These are phyloP conservation scores for Calonectria crousiana DNA, from an alignment of 2,329 filamentous ascomycete genomes.

Conservation along the genomic window DNA sequence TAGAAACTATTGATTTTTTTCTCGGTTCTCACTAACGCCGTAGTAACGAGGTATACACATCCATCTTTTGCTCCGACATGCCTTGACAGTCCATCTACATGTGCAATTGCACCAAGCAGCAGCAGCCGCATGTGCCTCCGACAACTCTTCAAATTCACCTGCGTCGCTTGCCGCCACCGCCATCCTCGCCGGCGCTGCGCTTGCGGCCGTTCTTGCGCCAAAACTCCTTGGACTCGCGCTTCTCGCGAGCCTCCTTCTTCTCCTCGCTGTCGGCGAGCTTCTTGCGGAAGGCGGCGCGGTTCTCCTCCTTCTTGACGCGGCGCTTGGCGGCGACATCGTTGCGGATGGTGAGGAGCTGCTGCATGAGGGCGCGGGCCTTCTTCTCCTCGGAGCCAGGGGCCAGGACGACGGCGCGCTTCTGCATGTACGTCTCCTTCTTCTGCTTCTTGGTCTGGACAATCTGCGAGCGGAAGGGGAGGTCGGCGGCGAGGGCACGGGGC, in stretches of 20 bases:
- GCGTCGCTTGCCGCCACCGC: slow-evolving; percentile 51
- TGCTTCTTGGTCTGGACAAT: slow-evolving; percentile 85
- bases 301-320: slow-evolving; percentile 87
- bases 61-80: slow-evolving; percentile 17
- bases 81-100: slow-evolving; percentile 2
- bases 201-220: slow-evolving; percentile 92
- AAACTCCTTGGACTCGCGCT: slow-evolving; percentile 91
- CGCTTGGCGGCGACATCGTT: slow-evolving; percentile 93
- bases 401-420: slow-evolving; percentile 93
- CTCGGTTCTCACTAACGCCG: slow-evolving; percentile 41
- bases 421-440: slow-evolving; percentile 86
- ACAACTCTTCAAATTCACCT: slow-evolving; percentile 33
- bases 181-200: slow-evolving; percentile 59
- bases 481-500: slow-evolving; percentile 82
- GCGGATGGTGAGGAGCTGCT: slow-evolving; percentile 89
- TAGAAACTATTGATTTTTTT: slow-evolving; percentile 7
- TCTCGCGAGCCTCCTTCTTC: slow-evolving; percentile 88
- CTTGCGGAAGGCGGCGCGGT: slow-evolving; percentile 82
- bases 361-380: slow-evolving; percentile 87
- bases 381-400: slow-evolving; percentile 87
- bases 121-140: neutral
- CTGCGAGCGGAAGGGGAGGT: slow-evolving; percentile 93
- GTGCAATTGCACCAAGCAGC: neutral
- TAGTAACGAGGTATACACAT: slow-evolving; percentile 39
- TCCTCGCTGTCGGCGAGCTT: slow-evolving; percentile 86